These are phyloP conservation scores for Sporothrix mexicana DNA, from an alignment of 2,329 filamentous ascomycete genomes.

Conservation along the genomic window DNA sequence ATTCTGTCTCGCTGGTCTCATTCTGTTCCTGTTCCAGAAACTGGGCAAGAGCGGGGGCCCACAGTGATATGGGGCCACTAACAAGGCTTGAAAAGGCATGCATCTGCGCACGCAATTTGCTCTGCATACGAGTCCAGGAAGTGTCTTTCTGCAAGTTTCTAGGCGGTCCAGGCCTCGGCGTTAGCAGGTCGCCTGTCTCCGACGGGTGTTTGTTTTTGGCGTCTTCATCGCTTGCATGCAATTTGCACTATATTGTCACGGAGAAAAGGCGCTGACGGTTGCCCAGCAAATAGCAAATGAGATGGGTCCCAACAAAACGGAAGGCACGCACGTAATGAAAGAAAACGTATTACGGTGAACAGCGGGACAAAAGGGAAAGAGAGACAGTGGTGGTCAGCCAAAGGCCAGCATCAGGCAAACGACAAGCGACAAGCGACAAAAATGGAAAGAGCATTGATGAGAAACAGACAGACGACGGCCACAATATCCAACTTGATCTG, in stretches of 20 bases:
- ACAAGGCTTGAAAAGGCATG: neutral
- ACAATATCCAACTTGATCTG: neutral
- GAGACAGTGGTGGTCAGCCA: neutral
- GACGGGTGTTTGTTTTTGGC: neutral
- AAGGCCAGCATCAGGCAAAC: neutral
- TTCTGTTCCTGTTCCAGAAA: conserved; percentile 29
- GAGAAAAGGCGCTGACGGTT: conserved; percentile 19
- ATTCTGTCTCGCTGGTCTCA: neutral
- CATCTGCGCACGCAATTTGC: conserved; percentile 25
- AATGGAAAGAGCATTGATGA: neutral
- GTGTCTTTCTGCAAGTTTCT: neutral
- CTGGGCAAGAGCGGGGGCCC: conserved; percentile 26
- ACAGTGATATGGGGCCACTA: neutral
- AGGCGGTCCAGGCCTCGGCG: conserved; percentile 16
- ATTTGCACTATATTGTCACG: neutral
- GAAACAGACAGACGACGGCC: neutral
- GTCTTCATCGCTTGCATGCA: neutral
- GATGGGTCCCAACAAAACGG: neutral
- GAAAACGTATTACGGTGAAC: neutral
- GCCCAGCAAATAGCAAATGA: neutral
- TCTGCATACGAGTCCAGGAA: conserved; percentile 15
- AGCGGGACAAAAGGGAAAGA: neutral
- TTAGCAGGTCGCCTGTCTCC: conserved; percentile 18
- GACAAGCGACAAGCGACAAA: neutral
- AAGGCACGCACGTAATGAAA: conserved; percentile 15